Evolutionary conservation across 208 protist genomes (phyloP), one percentile per base, ranked within the genome.

Genomic region (Endotrypanum monterogeii): DNA sequence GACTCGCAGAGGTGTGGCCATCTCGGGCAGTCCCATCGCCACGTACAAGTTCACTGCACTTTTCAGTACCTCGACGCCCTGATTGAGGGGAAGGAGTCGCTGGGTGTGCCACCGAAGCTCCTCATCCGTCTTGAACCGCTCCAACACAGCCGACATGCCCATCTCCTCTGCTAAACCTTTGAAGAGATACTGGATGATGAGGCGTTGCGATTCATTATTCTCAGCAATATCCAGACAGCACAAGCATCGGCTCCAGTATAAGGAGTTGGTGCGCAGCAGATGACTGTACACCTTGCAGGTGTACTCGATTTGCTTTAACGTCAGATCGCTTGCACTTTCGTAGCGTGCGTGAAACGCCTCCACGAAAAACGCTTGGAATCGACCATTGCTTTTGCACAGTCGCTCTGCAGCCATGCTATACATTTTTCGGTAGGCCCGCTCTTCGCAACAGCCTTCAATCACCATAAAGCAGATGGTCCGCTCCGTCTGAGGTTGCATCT

Each of bases 251-350:
- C 83, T 94, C 98, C 98, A 99, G 52, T 95, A 89, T 14, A 99
- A 56, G 7, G 96, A 92, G 74, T 99, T 95, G 12, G 94, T 97
- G 44, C 97, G 92, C 0, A 99, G 86, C 7, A 99, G 82, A 82
- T 99, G 98, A 23, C 86, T 95, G 85, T 98, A 99, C 58, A 99
- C 93, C 80, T 98, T 98, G 69, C 96, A 97, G 50, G 98, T 94
- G 86, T 99, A 99, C 58, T 99, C 94, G 56, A 99, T 96, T 80
- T 99, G 98, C 78, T 98, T 98, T 28, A 98, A 98, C 74, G 99
- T 99, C 11, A 99, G 79, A 50, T 94, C 81, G 61, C 98, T 93
- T 41, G 98, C 95, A 39, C 76, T 90, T 16, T 82, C 57, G 76
- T 99, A 99, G 78, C 98, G 91, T 32, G 91, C 73, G 16, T 85